Conservation (phyloP, 2,329 filamentous ascomycete species). For the Botrytis paeoniae region DNA sequence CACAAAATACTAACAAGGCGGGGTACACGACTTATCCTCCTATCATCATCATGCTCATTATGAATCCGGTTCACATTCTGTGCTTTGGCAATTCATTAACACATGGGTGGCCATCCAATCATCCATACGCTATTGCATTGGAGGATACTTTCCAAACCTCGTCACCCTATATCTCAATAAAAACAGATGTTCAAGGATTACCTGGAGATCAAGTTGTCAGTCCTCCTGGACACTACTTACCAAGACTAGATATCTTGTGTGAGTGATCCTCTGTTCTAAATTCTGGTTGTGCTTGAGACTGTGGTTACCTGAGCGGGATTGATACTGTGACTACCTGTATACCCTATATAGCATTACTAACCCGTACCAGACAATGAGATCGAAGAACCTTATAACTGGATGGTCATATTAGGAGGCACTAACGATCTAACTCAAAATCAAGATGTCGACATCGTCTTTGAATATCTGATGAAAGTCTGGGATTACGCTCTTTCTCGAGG, state of each 20-base stretch:
- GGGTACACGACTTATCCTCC: background rate
- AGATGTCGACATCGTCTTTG: slow-evolving; percentile 45
- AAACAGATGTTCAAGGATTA: slow-evolving; percentile 47
- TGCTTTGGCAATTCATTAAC: slow-evolving; percentile 47
- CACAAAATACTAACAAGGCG: background rate
- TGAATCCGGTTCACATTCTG: slow-evolving; percentile 30
- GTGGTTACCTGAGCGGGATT: background rate
- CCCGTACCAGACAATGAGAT: slow-evolving; percentile 23
- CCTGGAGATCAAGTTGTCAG: slow-evolving; percentile 50
- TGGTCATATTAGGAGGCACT: slow-evolving; percentile 61
- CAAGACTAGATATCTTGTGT: slow-evolving; percentile 39
- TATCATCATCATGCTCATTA: slow-evolving; percentile 27
- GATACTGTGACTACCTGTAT: background rate
- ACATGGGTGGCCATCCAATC: slow-evolving; percentile 47
- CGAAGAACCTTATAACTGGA: slow-evolving; percentile 49
- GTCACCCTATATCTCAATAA: slow-evolving; percentile 45
- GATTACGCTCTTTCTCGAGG: slow-evolving; percentile 47
- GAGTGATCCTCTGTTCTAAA: slow-evolving; percentile 24
- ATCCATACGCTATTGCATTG: slow-evolving; percentile 55
- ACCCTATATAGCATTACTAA: background rate
- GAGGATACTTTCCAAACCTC: slow-evolving; percentile 46
- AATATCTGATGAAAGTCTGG: slow-evolving; percentile 50
- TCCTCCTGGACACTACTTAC: slow-evolving; percentile 33
- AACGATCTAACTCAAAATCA: slow-evolving; percentile 54
- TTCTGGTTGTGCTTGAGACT: background rate